Percentiles rank a stretch among this genome's conserved stretches.
Evolutionary conservation across 2,329 filamentous ascomycete species (phyloP).

Genomic region (Chlorencoelia australis): DNA sequence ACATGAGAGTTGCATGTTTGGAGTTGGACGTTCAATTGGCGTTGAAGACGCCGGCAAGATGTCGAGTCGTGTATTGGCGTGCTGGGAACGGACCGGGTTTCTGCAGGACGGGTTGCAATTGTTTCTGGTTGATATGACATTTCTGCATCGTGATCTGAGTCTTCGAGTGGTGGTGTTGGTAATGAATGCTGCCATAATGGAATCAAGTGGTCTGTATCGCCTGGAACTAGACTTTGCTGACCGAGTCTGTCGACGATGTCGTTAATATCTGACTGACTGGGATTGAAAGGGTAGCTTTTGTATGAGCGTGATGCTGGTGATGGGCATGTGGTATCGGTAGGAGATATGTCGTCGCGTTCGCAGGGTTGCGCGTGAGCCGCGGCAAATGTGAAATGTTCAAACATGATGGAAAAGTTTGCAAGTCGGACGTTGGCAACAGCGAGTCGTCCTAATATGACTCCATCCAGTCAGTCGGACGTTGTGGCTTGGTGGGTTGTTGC

Average conservation of each 20-base stretch:
- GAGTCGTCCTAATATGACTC: no score
- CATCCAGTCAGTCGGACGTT: no score
- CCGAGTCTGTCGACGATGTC: slow-evolving; percentile 3
- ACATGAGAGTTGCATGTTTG: slow-evolving; percentile 8
- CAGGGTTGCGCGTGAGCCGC: slow-evolving; percentile 1
- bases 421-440: no score
- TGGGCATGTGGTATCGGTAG: slow-evolving; percentile 3
- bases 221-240: not conserved
- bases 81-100: slow-evolving; percentile 4
- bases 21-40: slow-evolving; percentile 12
- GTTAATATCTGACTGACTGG: not conserved
- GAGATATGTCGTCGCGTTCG: slow-evolving; percentile 4
- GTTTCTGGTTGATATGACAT: not conserved
- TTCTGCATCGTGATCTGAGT: slow-evolving; percentile 1
- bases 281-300: not conserved
- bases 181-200: slow-evolving; percentile 1
- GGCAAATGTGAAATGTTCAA: slow-evolving; percentile 6
- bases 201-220: not conserved
- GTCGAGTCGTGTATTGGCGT: not conserved
- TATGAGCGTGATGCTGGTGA: not conserved
- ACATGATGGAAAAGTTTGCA: slow-evolving; percentile 1
- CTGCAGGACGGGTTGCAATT: no score
- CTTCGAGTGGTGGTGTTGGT: slow-evolving; percentile 6
- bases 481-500: no score
- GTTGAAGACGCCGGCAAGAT: slow-evolving; percentile 9